Evolutionary conservation across 495 filamentous ascomycete species (phyloP).

Genomic region (Penicillium malachiteum): DNA sequence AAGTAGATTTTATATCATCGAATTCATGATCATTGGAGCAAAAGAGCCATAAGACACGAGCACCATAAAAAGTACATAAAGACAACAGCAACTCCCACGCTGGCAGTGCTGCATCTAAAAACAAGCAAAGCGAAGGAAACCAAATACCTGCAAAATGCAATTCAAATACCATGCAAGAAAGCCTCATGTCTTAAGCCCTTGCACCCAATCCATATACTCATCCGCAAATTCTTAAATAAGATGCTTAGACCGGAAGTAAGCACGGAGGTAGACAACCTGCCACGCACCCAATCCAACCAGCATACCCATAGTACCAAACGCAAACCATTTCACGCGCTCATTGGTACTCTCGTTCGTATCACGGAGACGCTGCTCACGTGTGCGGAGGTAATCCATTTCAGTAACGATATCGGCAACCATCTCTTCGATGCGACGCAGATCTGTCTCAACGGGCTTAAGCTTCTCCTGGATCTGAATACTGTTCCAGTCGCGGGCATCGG

Average conservation of each 20-base stretch:
- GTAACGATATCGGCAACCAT: conserved; percentile 75
- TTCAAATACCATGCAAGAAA: conserved; percentile 11
- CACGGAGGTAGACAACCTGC: conserved; percentile 96
- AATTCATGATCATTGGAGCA: conserved; percentile 36
- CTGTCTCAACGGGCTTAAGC: conserved; percentile 94
- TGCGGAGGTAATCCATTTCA: conserved; percentile 91
- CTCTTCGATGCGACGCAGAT: conserved; percentile 90
- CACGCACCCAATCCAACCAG: conserved; percentile 86
- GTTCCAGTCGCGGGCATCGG: conserved; percentile 97
- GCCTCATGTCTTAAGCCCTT: conserved; percentile 7
- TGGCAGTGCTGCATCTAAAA: conserved; percentile 11
- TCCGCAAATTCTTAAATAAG: conserved; percentile 58
- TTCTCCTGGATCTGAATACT: conserved; percentile 96
- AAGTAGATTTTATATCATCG: conserved; percentile 40
- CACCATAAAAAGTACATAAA: conserved; percentile 21
- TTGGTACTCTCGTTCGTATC: conserved; percentile 99
- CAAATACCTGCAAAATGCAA: conserved; percentile 12
- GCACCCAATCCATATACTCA: neutral
- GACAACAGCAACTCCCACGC: conserved; percentile 29
- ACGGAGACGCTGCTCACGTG: conserved; percentile 88
- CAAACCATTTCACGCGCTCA: conserved; percentile 98
- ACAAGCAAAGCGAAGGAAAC: conserved; percentile 1
- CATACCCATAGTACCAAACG: conserved; percentile 91
- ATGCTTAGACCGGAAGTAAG: conserved; percentile 97
- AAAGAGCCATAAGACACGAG: conserved; percentile 36